Percentiles rank a stretch among this genome's conserved stretches.
Conservation (phyloP, 441 rosid genomes). For the Arabidopsis hybrid region DNA sequence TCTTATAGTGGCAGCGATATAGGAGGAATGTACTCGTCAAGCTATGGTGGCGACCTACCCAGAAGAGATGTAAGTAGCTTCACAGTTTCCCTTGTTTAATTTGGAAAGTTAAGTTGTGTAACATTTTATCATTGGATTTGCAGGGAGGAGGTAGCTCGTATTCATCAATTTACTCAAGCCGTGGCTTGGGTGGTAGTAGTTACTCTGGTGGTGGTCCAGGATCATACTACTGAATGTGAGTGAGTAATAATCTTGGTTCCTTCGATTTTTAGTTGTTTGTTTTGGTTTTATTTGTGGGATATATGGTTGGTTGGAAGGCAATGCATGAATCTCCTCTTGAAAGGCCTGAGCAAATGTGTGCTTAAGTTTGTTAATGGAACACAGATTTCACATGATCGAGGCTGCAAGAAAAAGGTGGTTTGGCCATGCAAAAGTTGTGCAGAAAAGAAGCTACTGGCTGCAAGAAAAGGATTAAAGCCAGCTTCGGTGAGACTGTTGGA, state of each 20-base stretch:
- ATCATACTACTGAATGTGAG: conserved; percentile 82
- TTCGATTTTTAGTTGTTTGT: conserved; percentile 35
- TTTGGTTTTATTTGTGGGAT: conserved; percentile 29
- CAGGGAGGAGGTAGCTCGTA: conserved; percentile 94
- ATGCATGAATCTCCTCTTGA: conserved; percentile 46
- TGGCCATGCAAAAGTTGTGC: conserved; percentile 54
- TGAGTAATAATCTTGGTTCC: conserved; percentile 30
- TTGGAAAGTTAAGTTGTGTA: not conserved
- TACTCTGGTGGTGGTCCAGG: conserved; percentile 91
- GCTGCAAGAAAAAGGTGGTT: conserved; percentile 56
- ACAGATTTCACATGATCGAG: conserved; percentile 62
- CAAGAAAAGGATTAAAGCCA: conserved; percentile 46
- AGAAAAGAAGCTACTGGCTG: conserved; percentile 48
- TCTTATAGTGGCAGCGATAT: conserved; percentile 74
- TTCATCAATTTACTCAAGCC: conserved; percentile 83
- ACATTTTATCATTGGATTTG: conserved; percentile 24
- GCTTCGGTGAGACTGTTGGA: conserved; percentile 42
- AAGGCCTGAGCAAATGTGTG: conserved; percentile 51
- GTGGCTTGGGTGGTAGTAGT: conserved; percentile 80
- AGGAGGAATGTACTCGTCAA: conserved; percentile 72
- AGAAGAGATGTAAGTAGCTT: conserved; percentile 74
- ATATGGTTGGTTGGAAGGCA: conserved; percentile 41
- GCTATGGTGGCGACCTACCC: conserved; percentile 73
- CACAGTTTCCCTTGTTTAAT: not conserved
- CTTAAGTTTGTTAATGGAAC: conserved; percentile 71